phyloP scores from a whole-genome alignment of 2,329 filamentous ascomycete genomes.

The Sclerotinia borealis region DNA sequence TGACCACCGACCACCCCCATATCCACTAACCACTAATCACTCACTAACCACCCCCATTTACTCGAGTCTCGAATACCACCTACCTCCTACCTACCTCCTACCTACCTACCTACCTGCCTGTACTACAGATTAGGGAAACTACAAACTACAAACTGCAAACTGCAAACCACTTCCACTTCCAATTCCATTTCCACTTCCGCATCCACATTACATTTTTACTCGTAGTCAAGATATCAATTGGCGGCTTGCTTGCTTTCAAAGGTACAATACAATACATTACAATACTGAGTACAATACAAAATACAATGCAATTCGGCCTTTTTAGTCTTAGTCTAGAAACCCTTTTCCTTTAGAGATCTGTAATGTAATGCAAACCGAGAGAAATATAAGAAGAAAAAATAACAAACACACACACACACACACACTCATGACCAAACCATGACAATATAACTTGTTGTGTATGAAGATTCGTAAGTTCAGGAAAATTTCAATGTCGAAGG shows the following conservation, averaged over 20 bases:
- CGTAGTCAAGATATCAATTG: constrained; percentile 26
- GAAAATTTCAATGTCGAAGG: constrained; percentile 20
- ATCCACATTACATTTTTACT: not conserved
- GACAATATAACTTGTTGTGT: constrained; percentile 27
- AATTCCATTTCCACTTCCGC: not conserved
- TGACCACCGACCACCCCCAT: not conserved
- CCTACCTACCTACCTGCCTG: no score
- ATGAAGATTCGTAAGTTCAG: constrained; percentile 29
- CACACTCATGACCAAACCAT: constrained; percentile 6
- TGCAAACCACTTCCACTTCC: not conserved
- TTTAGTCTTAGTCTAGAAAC: constrained; percentile 26
- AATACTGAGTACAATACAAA: no score
- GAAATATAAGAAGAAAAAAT: constrained; percentile 30
- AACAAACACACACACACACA: no score
- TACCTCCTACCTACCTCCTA: no score
- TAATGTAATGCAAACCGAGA: no score
- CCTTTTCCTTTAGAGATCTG: constrained; percentile 23
- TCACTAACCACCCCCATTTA: no score
- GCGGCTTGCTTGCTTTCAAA: no score
- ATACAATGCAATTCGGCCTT: constrained; percentile 27
- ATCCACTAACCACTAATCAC: no score
- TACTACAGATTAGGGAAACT: not conserved
- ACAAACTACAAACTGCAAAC: not conserved
- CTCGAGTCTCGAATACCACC: no score
- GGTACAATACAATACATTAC: no score